These are phyloP conservation scores for Pisolithus orientalis DNA, from an alignment of 768 basidiomycete genomes.

Conservation along the genomic window DNA sequence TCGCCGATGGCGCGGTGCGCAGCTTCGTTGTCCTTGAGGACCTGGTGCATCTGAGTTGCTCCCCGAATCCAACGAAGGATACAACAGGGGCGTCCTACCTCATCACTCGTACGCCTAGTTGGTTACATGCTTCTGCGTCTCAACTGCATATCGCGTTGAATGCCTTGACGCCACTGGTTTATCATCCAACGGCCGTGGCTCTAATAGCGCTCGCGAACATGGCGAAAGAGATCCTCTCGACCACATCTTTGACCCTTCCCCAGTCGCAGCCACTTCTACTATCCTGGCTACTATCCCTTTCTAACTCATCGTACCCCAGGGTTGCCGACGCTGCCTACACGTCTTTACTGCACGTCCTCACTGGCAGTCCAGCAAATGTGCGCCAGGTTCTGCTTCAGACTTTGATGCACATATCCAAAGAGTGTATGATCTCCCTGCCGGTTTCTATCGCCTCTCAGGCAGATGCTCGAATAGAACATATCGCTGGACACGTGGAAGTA, in stretches of 20 bases:
- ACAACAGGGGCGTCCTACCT: constrained; percentile 33
- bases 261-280: constrained; percentile 62
- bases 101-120: constrained; percentile 61
- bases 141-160: constrained; percentile 84
- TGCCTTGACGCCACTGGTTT: constrained; percentile 59
- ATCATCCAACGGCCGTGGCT: constrained; percentile 66
- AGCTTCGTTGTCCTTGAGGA: constrained; percentile 59
- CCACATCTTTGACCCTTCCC: constrained; percentile 58
- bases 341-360: constrained; percentile 43
- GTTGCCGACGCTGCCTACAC: constrained; percentile 45
- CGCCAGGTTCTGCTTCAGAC: constrained; percentile 46
- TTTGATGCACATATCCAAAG: constrained; percentile 55
- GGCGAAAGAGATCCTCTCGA: constrained; percentile 46
- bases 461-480: constrained; percentile 69
- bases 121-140: constrained; percentile 76
- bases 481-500: constrained; percentile 61
- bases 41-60: constrained; percentile 34
- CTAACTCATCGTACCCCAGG: constrained; percentile 48
- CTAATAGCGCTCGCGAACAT: constrained; percentile 52
- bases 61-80: constrained; percentile 12
- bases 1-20: constrained; percentile 51
- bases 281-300: constrained; percentile 67
- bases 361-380: constrained; percentile 29
- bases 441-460: constrained; percentile 62
- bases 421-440: constrained; percentile 66